These are phyloP conservation scores for Saturnispora saitoi DNA, from an alignment of 805 yeast species.

Conservation along the genomic window DNA sequence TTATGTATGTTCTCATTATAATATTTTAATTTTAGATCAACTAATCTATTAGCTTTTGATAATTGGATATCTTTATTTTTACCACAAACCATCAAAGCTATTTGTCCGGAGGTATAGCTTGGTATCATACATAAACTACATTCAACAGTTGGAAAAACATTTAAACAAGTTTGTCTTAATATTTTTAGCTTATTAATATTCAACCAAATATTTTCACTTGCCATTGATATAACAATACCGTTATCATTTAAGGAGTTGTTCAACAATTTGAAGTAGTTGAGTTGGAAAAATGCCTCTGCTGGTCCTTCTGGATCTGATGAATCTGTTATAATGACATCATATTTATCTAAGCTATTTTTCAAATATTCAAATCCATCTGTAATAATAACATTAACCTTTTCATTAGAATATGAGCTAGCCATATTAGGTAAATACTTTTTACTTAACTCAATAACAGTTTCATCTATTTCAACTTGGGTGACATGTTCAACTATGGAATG, in stretches of 20 bases:
- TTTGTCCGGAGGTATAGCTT: conserved; percentile 80
- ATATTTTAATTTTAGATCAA: conserved; percentile 46
- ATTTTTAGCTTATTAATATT: conserved; percentile 44
- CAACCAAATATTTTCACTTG: conserved; percentile 75
- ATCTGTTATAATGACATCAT: conserved; percentile 83
- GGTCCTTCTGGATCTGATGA: conserved; percentile 94
- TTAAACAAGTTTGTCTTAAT: conserved; percentile 39
- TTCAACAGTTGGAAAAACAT: conserved; percentile 52
- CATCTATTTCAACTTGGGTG: conserved; percentile 86
- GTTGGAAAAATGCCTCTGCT: conserved; percentile 81
- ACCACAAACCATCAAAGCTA: conserved; percentile 68
- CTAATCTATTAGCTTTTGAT: conserved; percentile 46
- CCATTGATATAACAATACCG: conserved; percentile 67
- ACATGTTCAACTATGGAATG: conserved; percentile 84
- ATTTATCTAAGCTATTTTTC: conserved; percentile 40
- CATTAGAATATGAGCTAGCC: conserved; percentile 58
- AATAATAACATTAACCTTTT: conserved; percentile 56
- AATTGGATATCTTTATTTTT: conserved; percentile 42
- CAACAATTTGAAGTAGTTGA: conserved; percentile 63
- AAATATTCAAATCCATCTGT: conserved; percentile 81
- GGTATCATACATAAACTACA: conserved; percentile 81
- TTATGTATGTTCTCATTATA: conserved; percentile 59
- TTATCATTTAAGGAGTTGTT: conserved; percentile 50
- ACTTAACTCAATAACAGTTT: conserved; percentile 64
- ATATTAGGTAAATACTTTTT: conserved; percentile 67